phyloP scores from a whole-genome alignment of 2,329 filamentous ascomycete genomes.

The Colletotrichum agaves region DNA sequence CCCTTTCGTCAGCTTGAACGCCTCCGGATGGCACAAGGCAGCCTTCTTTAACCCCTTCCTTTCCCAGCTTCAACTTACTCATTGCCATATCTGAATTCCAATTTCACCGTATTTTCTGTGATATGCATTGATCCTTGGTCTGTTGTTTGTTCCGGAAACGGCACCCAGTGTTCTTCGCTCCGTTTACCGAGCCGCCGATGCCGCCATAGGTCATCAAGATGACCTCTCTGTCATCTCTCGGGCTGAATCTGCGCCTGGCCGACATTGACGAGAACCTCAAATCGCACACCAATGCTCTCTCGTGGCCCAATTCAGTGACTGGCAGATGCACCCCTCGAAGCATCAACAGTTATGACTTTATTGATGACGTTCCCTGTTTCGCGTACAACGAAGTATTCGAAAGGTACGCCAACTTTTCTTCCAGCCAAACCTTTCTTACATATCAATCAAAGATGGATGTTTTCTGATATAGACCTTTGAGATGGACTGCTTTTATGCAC shows the following conservation, averaged over 20 bases:
- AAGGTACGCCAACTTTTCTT: slow-evolving; percentile 38
- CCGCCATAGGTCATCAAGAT: slow-evolving; percentile 4
- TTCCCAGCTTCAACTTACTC: not conserved
- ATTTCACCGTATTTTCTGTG: not conserved
- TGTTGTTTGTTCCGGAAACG: not conserved
- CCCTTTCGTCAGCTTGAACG: slow-evolving; percentile 25
- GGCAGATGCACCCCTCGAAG: not conserved
- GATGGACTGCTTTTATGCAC: no score
- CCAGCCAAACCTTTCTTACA: no score
- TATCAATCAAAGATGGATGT: not conserved
- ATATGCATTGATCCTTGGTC: not conserved
- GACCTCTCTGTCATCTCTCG: slow-evolving; percentile 17
- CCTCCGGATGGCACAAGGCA: slow-evolving; percentile 17
- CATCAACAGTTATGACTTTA: not conserved
- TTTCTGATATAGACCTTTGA: no score
- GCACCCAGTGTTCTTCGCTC: not conserved
- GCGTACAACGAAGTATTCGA: slow-evolving; percentile 38
- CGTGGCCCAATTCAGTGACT: not conserved
- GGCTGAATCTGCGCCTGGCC: slow-evolving; percentile 31
- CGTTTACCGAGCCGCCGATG: not conserved
- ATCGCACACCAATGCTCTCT: slow-evolving; percentile 14
- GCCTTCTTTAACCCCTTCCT: slow-evolving; percentile 18
- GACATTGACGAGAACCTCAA: slow-evolving; percentile 32
- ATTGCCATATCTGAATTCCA: not conserved
- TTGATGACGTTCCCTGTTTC: slow-evolving; percentile 29